Evolutionary conservation across 345 rosid species (phyloP).

Genomic region (Tarenaya hassleriana): DNA sequence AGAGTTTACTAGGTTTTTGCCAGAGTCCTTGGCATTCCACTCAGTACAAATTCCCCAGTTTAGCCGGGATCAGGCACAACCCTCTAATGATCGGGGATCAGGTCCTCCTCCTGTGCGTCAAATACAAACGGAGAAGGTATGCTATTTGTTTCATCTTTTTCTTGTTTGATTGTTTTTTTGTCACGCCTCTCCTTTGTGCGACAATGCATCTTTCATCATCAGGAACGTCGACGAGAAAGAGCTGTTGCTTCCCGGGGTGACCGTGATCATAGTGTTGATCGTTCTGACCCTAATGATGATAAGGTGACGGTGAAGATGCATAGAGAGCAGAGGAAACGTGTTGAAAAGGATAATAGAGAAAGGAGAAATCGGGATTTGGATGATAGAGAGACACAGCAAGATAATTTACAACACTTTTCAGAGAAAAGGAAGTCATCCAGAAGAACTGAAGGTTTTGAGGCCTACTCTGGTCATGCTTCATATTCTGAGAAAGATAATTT

Average conservation of each 20-base stretch:
- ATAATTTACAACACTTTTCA: conserved; percentile 46
- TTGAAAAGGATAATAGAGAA: conserved; percentile 71
- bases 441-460: conserved; percentile 64
- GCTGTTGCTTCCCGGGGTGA: conserved; percentile 53
- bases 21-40: conserved; percentile 54
- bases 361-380: conserved; percentile 62
- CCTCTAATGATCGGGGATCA: conserved; percentile 48
- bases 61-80: conserved; percentile 50
- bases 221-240: conserved; percentile 76
- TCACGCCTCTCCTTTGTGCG: conserved; percentile 17
- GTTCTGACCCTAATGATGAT: conserved; percentile 68
- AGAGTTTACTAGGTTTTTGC: conserved; percentile 76
- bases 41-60: conserved; percentile 34
- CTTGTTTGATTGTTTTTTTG: conserved; percentile 2
- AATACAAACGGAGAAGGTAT: conserved; percentile 62
- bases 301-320: conserved; percentile 50
- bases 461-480: conserved; percentile 44
- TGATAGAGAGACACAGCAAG: conserved; percentile 71
- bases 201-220: conserved; percentile 22
- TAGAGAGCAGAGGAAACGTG: conserved; percentile 66
- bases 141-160: conserved; percentile 6
- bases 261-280: conserved; percentile 64
- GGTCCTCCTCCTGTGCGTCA: conserved; percentile 42
- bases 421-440: conserved; percentile 60
- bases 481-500: conserved; percentile 20